Evolutionary conservation across 768 basidiomycete species (phyloP).

Genomic region (Clathrus columnatus): DNA sequence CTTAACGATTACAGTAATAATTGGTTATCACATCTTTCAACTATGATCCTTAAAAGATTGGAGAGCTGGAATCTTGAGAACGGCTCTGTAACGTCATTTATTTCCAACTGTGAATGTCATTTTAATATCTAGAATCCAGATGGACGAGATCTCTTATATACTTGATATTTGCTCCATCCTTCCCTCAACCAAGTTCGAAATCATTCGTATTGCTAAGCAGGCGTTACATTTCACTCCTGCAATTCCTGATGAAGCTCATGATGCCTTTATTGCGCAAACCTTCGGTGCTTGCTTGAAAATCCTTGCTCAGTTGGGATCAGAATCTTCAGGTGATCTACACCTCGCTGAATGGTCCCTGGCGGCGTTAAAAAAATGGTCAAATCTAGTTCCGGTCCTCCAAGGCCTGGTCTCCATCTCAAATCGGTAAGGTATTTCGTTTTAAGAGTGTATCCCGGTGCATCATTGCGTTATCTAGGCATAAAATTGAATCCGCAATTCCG

Average conservation of each 20-base stretch:
- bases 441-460: background rate
- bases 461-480: constrained; percentile 12
- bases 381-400: constrained; percentile 46
- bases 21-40: background rate
- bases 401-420: constrained; percentile 49
- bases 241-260: constrained; percentile 22
- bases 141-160: constrained; percentile 7
- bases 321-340: constrained; percentile 44
- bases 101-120: background rate
- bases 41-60: background rate
- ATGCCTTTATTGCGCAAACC: constrained; percentile 34
- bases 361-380: constrained; percentile 44
- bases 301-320: constrained; percentile 33
- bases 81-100: background rate
- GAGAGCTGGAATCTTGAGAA: background rate
- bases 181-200: background rate
- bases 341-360: constrained; percentile 39
- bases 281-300: constrained; percentile 51
- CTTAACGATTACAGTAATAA: background rate
- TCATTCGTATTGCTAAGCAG: background rate
- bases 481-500: constrained; percentile 12
- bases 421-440: constrained; percentile 21
- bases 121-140: background rate
- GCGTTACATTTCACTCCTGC: constrained; percentile 23
- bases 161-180: constrained; percentile 9